Conservation (phyloP, 2,329 filamentous ascomycete species). For the Colletotrichum horii region DNA sequence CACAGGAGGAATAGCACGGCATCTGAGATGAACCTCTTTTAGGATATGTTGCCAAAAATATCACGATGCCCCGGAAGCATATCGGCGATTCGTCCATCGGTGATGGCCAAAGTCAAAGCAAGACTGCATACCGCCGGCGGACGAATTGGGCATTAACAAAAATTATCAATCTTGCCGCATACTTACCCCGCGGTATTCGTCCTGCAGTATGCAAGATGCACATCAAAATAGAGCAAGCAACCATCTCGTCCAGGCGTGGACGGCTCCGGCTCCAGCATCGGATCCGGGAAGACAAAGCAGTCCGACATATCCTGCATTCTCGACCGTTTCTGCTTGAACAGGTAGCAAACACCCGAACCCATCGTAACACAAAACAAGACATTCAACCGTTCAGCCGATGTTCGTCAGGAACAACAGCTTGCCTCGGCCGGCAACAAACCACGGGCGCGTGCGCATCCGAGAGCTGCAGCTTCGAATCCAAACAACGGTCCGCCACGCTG, state of each 20-base stretch:
- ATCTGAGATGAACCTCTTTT: neutral
- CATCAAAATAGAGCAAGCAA: neutral
- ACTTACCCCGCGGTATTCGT: neutral
- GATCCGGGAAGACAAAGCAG: neutral
- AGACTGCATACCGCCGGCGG: neutral
- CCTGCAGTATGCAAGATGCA: neutral
- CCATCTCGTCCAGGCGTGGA: neutral
- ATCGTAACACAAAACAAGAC: neutral
- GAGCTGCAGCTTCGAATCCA: neutral
- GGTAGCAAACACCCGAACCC: neutral
- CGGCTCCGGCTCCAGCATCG: neutral
- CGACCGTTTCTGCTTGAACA: neutral
- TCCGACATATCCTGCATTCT: neutral
- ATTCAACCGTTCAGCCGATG: neutral
- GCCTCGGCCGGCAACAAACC: neutral
- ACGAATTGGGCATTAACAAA: neutral
- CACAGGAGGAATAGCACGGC: rapidly evolving
- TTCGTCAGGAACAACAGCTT: neutral
- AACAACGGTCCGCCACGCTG: neutral
- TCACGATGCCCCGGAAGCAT: neutral
- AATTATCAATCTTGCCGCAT: neutral
- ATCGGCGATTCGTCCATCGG: neutral
- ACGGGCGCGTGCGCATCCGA: neutral
- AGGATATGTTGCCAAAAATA: neutral
- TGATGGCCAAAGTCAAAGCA: neutral